Percentiles rank a stretch among this genome's conserved stretches.
These are phyloP conservation scores for Fusarium sp. DNA, from an alignment of 2,329 filamentous ascomycete genomes.

Conservation along the genomic window DNA sequence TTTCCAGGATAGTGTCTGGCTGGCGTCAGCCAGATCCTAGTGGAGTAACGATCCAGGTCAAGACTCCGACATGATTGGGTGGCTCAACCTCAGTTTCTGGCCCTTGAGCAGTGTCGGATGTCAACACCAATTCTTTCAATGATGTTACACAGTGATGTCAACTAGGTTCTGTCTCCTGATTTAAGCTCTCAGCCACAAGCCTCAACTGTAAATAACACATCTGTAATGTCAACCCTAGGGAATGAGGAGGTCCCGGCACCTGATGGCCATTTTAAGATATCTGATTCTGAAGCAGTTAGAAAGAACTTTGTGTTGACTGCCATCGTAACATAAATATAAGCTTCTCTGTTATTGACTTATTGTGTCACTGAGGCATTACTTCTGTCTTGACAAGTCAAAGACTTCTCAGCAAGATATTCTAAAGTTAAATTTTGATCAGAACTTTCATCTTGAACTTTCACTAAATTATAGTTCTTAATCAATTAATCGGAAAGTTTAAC, in stretches of 20 bases:
- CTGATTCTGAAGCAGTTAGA: neutral
- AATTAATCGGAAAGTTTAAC: neutral
- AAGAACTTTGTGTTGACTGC: no score
- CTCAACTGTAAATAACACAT: no score
- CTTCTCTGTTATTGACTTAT: no score
- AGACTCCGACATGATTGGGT: neutral
- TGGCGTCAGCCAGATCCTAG: slow-evolving; percentile 5
- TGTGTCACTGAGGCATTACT: no score
- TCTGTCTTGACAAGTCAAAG: no score
- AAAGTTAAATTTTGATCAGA: neutral
- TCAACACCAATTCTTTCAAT: neutral
- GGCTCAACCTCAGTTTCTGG: no score
- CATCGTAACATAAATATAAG: no score
- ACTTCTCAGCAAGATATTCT: no score
- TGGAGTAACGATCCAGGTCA: neutral
- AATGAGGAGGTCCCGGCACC: neutral
- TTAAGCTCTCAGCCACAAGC: no score
- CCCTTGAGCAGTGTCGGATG: neutral
- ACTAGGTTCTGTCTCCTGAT: no score
- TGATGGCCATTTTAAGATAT: neutral
- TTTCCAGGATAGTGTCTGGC: neutral
- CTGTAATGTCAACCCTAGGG: no score
- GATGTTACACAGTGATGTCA: no score
- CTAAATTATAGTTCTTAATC: neutral
- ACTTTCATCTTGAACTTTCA: neutral